Evolutionary conservation across 2,329 filamentous ascomycete genomes (phyloP), one percentile per base, ranked within the genome.

Genomic region (Clonostachys sp.): DNA sequence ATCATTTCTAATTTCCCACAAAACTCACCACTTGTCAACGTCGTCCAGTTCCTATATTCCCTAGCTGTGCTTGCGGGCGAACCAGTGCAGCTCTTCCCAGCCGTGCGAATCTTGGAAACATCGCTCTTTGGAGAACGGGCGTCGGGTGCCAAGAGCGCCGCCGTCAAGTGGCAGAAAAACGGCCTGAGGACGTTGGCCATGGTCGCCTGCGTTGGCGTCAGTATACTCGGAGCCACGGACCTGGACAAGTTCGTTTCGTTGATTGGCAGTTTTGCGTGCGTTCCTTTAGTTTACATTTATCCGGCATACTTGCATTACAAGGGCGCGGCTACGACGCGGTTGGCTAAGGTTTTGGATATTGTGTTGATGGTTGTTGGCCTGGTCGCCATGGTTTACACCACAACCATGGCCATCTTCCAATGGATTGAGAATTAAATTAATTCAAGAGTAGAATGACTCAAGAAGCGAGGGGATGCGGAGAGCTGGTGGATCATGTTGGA

Each of bases 121-220:
- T 77, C 73, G 41, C 59, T 89, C 14, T 88, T 90, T 50, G 83
- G 82, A n/a, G 72, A 78, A 50, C 74, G 76, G 48, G 86, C 84
- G 1, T 68, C 66, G 6, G 86, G 86, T 34, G 89, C 86, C 67
- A 80, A 78, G 56, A 79, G 77, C 51, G 61, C 70, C 34, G 66
- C 73, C 36, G 86, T 83, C 52, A 90, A 89, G 62, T 90, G 86
- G 86, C 83, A 83, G 67, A 90, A 90, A 75, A 90, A 90, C 55
- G 74, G 65, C 2, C 80, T 89, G 55, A 73, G 86, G 18, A 74
- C 80, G 0, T 56, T 61, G 0, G 59, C 87, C 18, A 79, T 86
- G 34, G 60, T 75, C 2, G 36, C 83, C 9, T 87, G 84, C 52
- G 81, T 80, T 9, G 69, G 71, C 17, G 71, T 89, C 41, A 75